Base-by-base conservation (phyloP, 805 yeast genomes). In the Metschnikowia arizonensis region DNA sequence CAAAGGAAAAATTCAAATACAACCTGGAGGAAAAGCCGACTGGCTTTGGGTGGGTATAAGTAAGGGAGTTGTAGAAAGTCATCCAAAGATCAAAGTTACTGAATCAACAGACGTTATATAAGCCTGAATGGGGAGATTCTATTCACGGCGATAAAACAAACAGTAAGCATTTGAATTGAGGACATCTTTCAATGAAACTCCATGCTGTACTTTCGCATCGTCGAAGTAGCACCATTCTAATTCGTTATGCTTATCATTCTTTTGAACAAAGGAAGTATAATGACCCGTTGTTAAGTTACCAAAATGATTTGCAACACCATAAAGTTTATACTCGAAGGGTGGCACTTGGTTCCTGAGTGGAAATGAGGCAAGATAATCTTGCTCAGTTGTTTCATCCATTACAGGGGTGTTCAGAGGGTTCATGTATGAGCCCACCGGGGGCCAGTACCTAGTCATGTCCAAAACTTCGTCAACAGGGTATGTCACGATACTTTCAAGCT, bases 201-300 rank as follows among this genome's bases (percentile, higher is more conserved):
- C 72, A 43, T 69, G 75, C 23, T 77, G 69, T n/a, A 84, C 82
- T 45, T 74, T 77, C 0, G 86, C 76, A 62, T 89, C 97, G 62
- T 89, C 96, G 62, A 83, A 89, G 49, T 81, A 78, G 56, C 86
- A 81, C 96, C 96, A 89, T 1, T 82, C 84, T 45, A 69, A 68
- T 32, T 58, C 64, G 17, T 62, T 60, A 21, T 81, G 81, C 11
- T 48, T 25, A 39, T 64, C 68, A 34, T 62, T 61, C n/a, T 87
- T 87, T 58, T 80, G 68, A 4, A 87, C 91, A 58, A 73, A 86
- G 1, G 95, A 69, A 0, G 97, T 90, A 63, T 90, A 90, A 63
- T 90, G 97, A 0, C 97, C 97, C 7, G 90, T 85, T 33, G 82
- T 77, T 31, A 90, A 70, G 32, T 85, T 81, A 10, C 97, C 97